Conservation (phyloP, 2,329 filamentous ascomycete genomes). For the Ploettnerulaceae sp. region DNA sequence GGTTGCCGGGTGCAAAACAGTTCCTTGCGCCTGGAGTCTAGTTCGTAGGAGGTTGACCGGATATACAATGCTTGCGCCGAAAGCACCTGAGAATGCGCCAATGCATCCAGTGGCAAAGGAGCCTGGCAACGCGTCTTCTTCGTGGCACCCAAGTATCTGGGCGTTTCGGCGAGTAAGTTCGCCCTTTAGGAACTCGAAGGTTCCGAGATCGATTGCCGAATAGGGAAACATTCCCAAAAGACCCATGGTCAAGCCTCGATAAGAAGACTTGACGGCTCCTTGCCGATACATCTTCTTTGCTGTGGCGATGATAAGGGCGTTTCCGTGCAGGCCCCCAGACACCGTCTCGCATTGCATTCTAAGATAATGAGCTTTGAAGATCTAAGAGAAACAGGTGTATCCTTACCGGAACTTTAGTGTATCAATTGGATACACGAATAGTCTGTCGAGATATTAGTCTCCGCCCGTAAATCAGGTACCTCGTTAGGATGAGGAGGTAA, state of each 20-base stretch:
- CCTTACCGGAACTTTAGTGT: slow-evolving; percentile 53
- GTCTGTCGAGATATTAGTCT: slow-evolving; percentile 42
- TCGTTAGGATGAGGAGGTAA: too few relatives aligned
- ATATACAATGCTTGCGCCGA: slow-evolving; percentile 91
- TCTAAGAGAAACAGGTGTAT: too few relatives aligned
- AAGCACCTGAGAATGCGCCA: slow-evolving; percentile 84
- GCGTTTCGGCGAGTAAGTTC: slow-evolving; percentile 67
- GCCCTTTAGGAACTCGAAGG: slow-evolving; percentile 88
- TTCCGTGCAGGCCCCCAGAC: slow-evolving; percentile 75
- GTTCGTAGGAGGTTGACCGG: slow-evolving; percentile 92
- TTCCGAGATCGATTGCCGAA: slow-evolving; percentile 91
- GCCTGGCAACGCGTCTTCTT: slow-evolving; percentile 75
- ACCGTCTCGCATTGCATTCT: slow-evolving; percentile 90
- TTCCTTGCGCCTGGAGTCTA: slow-evolving; percentile 88
- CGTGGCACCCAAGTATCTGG: slow-evolving; percentile 62
- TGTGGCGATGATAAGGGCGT: slow-evolving; percentile 75
- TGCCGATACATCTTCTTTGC: slow-evolving; percentile 80
- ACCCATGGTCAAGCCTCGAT: slow-evolving; percentile 90
- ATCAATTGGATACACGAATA: slow-evolving; percentile 68
- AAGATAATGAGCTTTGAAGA: slow-evolving; percentile 17
- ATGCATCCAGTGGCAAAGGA: slow-evolving; percentile 84
- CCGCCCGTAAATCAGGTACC: not conserved
- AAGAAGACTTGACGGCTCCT: slow-evolving; percentile 71
- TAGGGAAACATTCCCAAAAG: slow-evolving; percentile 97
- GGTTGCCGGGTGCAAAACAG: slow-evolving; percentile 80